Conservation (phyloP, 352 stramenopile genomes). For the Pythium volutum region DNA sequence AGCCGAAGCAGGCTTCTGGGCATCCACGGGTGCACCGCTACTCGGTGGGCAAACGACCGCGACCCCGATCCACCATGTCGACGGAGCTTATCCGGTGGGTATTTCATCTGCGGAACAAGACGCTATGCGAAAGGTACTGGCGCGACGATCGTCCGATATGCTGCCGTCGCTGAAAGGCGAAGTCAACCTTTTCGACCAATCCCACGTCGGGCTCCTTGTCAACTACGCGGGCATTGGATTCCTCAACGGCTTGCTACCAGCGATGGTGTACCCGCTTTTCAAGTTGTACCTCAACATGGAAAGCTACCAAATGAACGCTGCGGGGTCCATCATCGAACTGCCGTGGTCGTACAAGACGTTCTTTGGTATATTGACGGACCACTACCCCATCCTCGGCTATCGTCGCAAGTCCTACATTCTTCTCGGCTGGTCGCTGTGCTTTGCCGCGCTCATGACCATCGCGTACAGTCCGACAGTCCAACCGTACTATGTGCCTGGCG, state of each 20-base stretch:
- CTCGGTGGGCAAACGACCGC: neutral
- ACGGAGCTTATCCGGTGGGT: neutral
- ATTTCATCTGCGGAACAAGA: conserved; percentile 23
- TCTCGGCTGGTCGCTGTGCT: conserved; percentile 57
- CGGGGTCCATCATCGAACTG: conserved; percentile 51
- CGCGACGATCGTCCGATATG: conserved; percentile 36
- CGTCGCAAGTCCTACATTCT: conserved; percentile 74
- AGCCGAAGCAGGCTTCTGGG: neutral
- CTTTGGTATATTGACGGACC: conserved; percentile 66
- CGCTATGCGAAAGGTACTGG: conserved; percentile 36
- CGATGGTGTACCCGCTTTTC: conserved; percentile 73
- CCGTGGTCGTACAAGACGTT: conserved; percentile 81
- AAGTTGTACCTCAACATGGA: conserved; percentile 80
- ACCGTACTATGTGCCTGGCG: conserved; percentile 48
- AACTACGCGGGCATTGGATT: conserved; percentile 78
- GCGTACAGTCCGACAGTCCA: conserved; percentile 45
- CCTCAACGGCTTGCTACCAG: conserved; percentile 57
- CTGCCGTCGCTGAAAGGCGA: conserved; percentile 37
- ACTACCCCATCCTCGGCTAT: conserved; percentile 58
- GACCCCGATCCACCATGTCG: conserved; percentile 6
- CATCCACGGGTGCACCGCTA: neutral
- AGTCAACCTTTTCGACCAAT: conserved; percentile 36
- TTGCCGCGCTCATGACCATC: conserved; percentile 46
- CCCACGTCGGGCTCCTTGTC: conserved; percentile 55
- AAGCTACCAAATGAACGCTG: conserved; percentile 57